These are phyloP conservation scores for Scutellaria barbata DNA, from an alignment of 257 asterid species.

Conservation along the genomic window DNA sequence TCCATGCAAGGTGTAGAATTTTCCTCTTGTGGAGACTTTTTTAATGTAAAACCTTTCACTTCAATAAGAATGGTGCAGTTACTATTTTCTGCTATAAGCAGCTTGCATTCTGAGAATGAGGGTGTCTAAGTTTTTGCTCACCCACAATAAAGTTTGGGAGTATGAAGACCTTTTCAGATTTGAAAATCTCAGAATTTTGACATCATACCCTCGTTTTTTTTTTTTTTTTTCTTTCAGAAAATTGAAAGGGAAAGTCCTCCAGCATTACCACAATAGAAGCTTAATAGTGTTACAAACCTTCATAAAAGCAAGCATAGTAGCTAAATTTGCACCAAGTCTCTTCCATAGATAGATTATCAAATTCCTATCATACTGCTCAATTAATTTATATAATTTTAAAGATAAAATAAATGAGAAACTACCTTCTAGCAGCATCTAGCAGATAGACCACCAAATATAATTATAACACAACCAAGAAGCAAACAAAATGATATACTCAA, in stretches of 20 bases:
- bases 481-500: constrained; percentile 2
- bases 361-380: not conserved
- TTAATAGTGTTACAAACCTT: constrained; percentile 6
- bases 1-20: not conserved
- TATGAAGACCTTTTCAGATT: not conserved
- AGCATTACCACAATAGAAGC: constrained; percentile 2
- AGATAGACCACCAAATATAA: not conserved
- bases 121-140: not conserved
- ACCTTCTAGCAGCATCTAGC: constrained; percentile 1
- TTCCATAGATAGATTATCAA: not conserved
- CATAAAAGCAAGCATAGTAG: constrained; percentile 15
- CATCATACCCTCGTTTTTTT: not conserved
- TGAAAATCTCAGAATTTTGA: constrained; percentile 17
- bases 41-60: not conserved
- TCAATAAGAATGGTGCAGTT: not conserved
- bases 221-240: no score
- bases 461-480: not conserved
- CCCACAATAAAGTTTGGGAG: not conserved
- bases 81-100: not conserved
- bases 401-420: not conserved
- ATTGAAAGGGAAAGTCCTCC: constrained; percentile 4
- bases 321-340: constrained; percentile 17
- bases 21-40: not conserved
- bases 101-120: not conserved
- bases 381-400: not conserved